Evolutionary conservation across 257 asterid genomes (phyloP).

Genomic region (Fraxinus anomala): DNA sequence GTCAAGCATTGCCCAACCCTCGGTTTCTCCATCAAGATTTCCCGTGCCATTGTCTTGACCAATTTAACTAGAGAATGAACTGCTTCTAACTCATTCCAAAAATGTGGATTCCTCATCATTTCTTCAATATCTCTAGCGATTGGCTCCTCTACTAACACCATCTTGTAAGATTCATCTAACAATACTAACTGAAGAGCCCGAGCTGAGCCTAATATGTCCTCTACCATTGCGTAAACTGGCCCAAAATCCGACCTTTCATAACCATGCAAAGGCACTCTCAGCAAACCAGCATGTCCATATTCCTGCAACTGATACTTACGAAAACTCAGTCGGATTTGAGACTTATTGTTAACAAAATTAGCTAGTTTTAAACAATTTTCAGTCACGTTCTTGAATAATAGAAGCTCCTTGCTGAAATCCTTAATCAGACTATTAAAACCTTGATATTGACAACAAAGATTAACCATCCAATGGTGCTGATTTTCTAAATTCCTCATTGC

Average conservation of each 20-base stretch:
- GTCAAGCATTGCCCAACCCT: slow-evolving; percentile 90
- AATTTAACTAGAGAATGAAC: slow-evolving; percentile 72
- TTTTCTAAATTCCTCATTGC: slow-evolving; percentile 76
- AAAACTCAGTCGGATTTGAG: slow-evolving; percentile 67
- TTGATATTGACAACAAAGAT: slow-evolving; percentile 80
- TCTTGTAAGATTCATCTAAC: slow-evolving; percentile 73
- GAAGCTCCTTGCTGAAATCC: slow-evolving; percentile 81
- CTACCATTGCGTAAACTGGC: slow-evolving; percentile 56
- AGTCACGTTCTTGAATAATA: slow-evolving; percentile 65
- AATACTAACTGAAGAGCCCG: slow-evolving; percentile 79
- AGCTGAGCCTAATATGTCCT: slow-evolving; percentile 84
- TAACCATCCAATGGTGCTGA: slow-evolving; percentile 96
- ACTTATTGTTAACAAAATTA: slow-evolving; percentile 62
- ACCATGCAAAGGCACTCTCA: slow-evolving; percentile 55
- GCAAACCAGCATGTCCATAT: slow-evolving; percentile 67
- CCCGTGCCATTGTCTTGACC: slow-evolving; percentile 66
- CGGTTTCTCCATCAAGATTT: slow-evolving; percentile 76
- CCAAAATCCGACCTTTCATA: slow-evolving; percentile 62
- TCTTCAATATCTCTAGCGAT: slow-evolving; percentile 75
- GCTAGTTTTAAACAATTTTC: slow-evolving; percentile 73
- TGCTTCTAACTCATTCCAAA: slow-evolving; percentile 91
- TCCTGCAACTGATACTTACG: slow-evolving; percentile 86
- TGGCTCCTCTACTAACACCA: slow-evolving; percentile 62
- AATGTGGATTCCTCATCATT: slow-evolving; percentile 84
- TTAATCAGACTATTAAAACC: slow-evolving; percentile 70